Conservation (phyloP, 1,284 basidiomycete genomes). For the Ustilago shanxiensis region DNA sequence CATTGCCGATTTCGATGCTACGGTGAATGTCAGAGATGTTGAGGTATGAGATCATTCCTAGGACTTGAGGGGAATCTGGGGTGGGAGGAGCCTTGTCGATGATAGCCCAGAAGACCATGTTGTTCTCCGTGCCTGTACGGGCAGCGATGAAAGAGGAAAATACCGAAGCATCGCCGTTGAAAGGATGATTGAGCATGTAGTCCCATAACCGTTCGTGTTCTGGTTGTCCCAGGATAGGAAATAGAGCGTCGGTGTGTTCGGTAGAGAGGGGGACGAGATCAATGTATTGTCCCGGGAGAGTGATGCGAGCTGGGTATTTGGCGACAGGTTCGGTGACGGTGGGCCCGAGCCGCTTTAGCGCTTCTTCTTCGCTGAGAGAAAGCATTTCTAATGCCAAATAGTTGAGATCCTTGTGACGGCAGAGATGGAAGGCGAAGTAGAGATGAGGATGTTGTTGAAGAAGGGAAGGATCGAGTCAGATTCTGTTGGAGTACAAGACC, state of each 20-base stretch:
- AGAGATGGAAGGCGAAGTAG: neutral
- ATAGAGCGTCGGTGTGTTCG: slow-evolving; percentile 31
- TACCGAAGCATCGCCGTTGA: slow-evolving; percentile 26
- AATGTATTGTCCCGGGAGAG: slow-evolving; percentile 34
- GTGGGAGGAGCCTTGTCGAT: slow-evolving; percentile 23
- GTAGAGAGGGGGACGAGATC: slow-evolving; percentile 30
- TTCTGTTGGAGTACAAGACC: neutral
- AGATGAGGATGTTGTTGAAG: neutral
- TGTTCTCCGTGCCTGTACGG: slow-evolving; percentile 15
- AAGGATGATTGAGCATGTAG: slow-evolving; percentile 34
- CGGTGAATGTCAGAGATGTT: slow-evolving; percentile 38
- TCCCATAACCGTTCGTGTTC: slow-evolving; percentile 46
- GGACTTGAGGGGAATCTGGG: slow-evolving; percentile 3
- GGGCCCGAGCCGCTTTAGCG: slow-evolving; percentile 28
- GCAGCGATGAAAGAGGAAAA: slow-evolving; percentile 17
- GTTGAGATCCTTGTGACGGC: neutral
- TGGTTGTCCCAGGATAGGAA: slow-evolving; percentile 19
- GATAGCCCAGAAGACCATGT: slow-evolving; percentile 48
- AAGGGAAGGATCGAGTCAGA: neutral
- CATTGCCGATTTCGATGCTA: slow-evolving; percentile 54
- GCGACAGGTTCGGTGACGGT: slow-evolving; percentile 21
- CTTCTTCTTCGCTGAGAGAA: slow-evolving; percentile 34
- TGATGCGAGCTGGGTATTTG: slow-evolving; percentile 20
- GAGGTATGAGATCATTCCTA: slow-evolving; percentile 39
- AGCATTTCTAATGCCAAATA: slow-evolving; percentile 17